Evolutionary conservation across 2,329 filamentous ascomycete genomes (phyloP).

Genomic region (Colletotrichum eremochloae): DNA sequence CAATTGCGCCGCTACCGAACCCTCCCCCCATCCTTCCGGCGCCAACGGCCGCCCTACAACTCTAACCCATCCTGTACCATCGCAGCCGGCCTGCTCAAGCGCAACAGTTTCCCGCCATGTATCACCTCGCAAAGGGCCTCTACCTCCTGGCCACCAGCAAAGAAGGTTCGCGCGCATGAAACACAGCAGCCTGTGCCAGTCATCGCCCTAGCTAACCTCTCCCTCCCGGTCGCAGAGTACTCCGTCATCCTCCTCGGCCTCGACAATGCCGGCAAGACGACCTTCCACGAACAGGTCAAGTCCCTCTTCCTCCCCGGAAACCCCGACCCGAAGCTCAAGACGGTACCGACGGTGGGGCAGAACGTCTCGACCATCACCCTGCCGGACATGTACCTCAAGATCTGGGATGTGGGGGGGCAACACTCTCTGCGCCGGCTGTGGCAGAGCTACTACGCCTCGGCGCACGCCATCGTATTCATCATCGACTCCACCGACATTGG

Average conservation of each 20-base stretch:
- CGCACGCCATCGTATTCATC: conserved; percentile 97
- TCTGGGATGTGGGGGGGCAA: conserved; percentile 98
- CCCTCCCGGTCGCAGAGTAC: conserved; percentile 75
- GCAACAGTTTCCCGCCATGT: conserved; percentile 70
- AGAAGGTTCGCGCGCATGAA: conserved; percentile 74
- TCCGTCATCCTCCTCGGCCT: conserved; percentile 96
- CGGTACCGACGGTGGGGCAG: conserved; percentile 96
- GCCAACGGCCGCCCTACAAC: conserved; percentile 5
- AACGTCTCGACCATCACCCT: conserved; percentile 94
- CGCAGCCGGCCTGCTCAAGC: conserved; percentile 21
- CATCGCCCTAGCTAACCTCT: conserved; percentile 23
- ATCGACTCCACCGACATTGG: conserved; percentile 96
- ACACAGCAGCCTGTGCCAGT: conserved; percentile 4
- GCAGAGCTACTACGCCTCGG: conserved; percentile 95
- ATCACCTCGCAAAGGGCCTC: conserved; percentile 94
- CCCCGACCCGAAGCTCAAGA: conserved; percentile 79
- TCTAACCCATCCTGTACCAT: not conserved
- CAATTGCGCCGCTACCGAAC: conserved; percentile 31
- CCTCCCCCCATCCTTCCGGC: conserved; percentile 15
- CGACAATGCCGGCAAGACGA: conserved; percentile 98
- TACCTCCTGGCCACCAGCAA: conserved; percentile 97
- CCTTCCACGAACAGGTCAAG: conserved; percentile 97
- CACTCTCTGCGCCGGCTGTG: conserved; percentile 89
- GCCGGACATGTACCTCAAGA: conserved; percentile 95
- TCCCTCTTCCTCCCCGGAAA: conserved; percentile 79